Base-by-base conservation (phyloP, 129 eudicot genomes). In the Flaveria ramosissima region DNA sequence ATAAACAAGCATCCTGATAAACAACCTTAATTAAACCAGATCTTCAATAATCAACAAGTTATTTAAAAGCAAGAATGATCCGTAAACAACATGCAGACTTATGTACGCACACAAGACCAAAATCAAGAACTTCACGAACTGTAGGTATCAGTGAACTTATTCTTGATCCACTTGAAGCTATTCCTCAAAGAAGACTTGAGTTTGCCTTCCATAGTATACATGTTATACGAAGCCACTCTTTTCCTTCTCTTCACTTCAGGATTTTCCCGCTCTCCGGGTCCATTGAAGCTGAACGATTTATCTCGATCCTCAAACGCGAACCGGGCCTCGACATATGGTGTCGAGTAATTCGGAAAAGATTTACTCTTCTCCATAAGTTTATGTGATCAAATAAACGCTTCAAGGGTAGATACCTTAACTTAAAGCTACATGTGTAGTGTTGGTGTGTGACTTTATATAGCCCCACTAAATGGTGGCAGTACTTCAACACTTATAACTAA, bases 141-240 rank as follows among this genome's bases (percentile, higher is more conserved):
- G 26, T 79, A 84, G 70, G 75, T 85, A 26, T 88, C 86, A 7
- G 83, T 63, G 52, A 93, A 85, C 74, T 91, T 94, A 86, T 79
- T 89, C 88, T 91, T 94, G 96, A 94, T 89, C 98, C 98, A 94
- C 88, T 89, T 91, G 78, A 94, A 89, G 87, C 98, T 89, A 83
- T 83, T 91, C 32, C 89, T 73, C 17, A 94, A 59, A 13, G 97
- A 89, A 17, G 93, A 89, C 74, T 94, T 94, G 66, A 94, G 90
- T 85, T 91, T 94, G 82, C 93, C 97, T 87, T 94, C 98, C 88
- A 86, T 56, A 68, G 98, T 82, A 66, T 89, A 94, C 96, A 86
- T 85, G 45, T 94, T 91, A 70, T 94, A 94, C 14, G 85, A 85
- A 32, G 98, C 97, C 66, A 94, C 93, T 64, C 98, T 85, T 77